phyloP scores from a whole-genome alignment of 768 basidiomycete genomes.

The Suillus tomentosus region DNA sequence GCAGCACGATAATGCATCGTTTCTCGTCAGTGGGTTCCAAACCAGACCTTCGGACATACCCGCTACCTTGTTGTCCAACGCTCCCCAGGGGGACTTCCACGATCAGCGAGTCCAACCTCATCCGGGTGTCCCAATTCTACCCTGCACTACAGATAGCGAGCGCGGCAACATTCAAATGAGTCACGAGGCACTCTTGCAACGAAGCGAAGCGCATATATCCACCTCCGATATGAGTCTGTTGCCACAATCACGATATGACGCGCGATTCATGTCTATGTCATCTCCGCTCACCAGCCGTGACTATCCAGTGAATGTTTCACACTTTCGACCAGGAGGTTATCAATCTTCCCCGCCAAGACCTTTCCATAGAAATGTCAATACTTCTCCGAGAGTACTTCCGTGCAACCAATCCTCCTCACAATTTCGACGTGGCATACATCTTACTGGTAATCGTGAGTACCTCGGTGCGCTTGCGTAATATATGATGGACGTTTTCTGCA shows the following conservation, averaged over 20 bases:
- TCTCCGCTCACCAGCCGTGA: neutral
- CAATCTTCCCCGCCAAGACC: constrained; percentile 5
- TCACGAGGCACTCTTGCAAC: neutral
- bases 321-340: constrained; percentile 1
- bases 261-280: neutral
- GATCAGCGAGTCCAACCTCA: neutral
- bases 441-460: neutral
- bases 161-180: neutral
- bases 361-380: neutral
- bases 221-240: neutral
- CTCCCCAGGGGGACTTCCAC: neutral
- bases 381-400: neutral
- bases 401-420: neutral
- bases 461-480: neutral
- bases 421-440: neutral
- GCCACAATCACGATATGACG: neutral
- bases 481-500: constrained; percentile 2
- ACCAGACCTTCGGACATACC: neutral
- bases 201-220: constrained; percentile 3
- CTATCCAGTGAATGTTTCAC: neutral
- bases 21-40: neutral
- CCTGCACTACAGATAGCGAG: neutral
- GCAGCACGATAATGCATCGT: neutral
- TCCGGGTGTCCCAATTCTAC: neutral
- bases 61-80: neutral